Conservation (phyloP, 306 rosid genomes). For the Citrullus mucosospermus region DNA sequence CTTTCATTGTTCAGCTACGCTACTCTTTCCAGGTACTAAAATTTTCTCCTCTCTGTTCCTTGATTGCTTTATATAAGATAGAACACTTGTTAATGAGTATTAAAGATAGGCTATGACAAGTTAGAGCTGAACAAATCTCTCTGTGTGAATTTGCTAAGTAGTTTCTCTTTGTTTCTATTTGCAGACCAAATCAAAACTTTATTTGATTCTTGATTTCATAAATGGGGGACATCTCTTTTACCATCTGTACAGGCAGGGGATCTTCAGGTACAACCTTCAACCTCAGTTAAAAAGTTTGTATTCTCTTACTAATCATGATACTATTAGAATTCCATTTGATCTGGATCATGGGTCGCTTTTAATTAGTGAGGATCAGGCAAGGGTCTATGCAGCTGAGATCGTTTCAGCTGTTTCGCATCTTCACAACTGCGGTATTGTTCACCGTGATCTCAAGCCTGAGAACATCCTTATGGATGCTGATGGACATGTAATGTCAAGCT, state of each 20-base stretch:
- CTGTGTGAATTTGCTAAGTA: not conserved
- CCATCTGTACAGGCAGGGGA: constrained; percentile 78
- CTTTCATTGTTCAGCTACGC: constrained; percentile 81
- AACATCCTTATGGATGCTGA: constrained; percentile 83
- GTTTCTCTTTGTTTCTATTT: constrained; percentile 4
- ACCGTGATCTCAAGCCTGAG: constrained; percentile 94
- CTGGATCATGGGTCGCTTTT: constrained; percentile 18
- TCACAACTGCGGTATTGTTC: constrained; percentile 77
- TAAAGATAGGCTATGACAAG: not conserved
- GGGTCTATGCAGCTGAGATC: constrained; percentile 87
- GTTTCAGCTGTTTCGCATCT: constrained; percentile 93
- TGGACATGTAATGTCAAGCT: constrained; percentile 67
- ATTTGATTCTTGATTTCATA: constrained; percentile 79
- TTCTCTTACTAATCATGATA: not conserved
- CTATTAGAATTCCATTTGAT: not conserved
- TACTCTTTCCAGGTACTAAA: constrained; percentile 66
- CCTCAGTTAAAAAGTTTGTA: not conserved
- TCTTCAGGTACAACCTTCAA: constrained; percentile 49
- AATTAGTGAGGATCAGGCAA: constrained; percentile 95
- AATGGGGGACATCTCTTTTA: constrained; percentile 95
- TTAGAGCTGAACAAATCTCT: not conserved
- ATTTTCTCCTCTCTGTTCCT: not conserved
- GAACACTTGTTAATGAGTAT: no score
- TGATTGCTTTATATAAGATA: not conserved
- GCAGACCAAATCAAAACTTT: constrained; percentile 77